phyloP scores from a whole-genome alignment of 768 basidiomycete species.

The Phaeotremella skinneri region DNA sequence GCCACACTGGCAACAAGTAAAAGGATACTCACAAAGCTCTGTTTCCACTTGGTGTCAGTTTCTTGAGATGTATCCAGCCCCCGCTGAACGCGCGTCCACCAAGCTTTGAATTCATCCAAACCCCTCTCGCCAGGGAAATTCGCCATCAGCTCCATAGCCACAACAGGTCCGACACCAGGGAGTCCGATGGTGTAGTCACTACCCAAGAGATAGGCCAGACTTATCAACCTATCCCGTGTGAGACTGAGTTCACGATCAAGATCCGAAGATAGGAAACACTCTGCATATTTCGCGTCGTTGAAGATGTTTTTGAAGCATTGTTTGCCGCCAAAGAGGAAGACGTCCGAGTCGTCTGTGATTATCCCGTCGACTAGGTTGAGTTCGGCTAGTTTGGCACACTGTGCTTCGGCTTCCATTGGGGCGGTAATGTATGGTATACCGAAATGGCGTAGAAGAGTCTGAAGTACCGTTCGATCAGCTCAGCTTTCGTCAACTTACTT shows the following conservation, averaged over 20 bases:
- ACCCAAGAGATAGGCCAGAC: constrained; percentile 88
- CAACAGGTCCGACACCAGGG: constrained; percentile 87
- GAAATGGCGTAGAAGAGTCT: constrained; percentile 88
- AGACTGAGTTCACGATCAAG: constrained; percentile 82
- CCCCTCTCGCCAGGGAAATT: constrained; percentile 88
- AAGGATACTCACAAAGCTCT: constrained; percentile 75
- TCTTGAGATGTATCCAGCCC: constrained; percentile 79
- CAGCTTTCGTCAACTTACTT: constrained; percentile 57
- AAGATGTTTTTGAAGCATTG: constrained; percentile 99
- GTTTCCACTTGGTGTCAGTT: constrained; percentile 71
- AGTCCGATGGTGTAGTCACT: constrained; percentile 96
- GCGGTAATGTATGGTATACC: constrained; percentile 98
- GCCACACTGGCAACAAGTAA: background rate
- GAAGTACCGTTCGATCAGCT: background rate
- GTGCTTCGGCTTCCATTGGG: constrained; percentile 99
- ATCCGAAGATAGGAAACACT: constrained; percentile 84
- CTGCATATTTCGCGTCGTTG: constrained; percentile 97
- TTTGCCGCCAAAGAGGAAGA: constrained; percentile 92
- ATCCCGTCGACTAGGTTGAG: constrained; percentile 90
- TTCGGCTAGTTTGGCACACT: constrained; percentile 85
- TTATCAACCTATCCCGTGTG: constrained; percentile 77
- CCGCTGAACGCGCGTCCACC: constrained; percentile 91
- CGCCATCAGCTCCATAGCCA: constrained; percentile 89
- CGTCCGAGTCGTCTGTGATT: constrained; percentile 98
- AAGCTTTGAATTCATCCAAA: constrained; percentile 79